These are phyloP conservation scores for Colletotrichum somersetense DNA, from an alignment of 2,329 filamentous ascomycete genomes.

Conservation along the genomic window DNA sequence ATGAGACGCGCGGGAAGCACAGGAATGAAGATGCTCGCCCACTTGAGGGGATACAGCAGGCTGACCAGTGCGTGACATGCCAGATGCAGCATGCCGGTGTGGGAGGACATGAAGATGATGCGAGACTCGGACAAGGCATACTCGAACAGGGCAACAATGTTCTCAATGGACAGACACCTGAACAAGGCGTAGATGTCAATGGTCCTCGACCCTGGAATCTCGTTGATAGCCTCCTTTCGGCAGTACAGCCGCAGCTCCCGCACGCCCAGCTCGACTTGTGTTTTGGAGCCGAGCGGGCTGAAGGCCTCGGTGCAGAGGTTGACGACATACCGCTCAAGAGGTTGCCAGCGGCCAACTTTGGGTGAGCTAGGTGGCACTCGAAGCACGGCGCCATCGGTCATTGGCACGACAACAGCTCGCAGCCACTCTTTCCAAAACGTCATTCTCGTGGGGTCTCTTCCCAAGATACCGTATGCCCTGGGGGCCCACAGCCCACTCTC, in stretches of 20 bases:
- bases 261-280: constrained; percentile 92
- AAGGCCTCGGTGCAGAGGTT: constrained; percentile 97
- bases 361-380: constrained; percentile 90
- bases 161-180: constrained; percentile 87
- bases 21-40: constrained; percentile 95
- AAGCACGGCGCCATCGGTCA: constrained; percentile 88
- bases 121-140: constrained; percentile 93
- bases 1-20: constrained; percentile 88
- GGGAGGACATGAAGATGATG: constrained; percentile 95
- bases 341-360: constrained; percentile 93
- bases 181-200: constrained; percentile 95
- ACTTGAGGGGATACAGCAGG: constrained; percentile 89
- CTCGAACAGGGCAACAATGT: constrained; percentile 93
- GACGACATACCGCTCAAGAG: constrained; percentile 94
- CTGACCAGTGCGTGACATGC: constrained; percentile 89
- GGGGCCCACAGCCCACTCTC: constrained; percentile 98
- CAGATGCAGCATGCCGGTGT: constrained; percentile 95
- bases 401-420: constrained; percentile 91
- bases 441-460: constrained; percentile 84
- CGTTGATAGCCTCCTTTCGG: constrained; percentile 91
- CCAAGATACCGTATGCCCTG: constrained; percentile 91
- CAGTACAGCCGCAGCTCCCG: constrained; percentile 93
- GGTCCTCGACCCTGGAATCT: constrained; percentile 90
- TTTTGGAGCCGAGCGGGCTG: constrained; percentile 91
- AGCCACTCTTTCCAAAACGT: constrained; percentile 99